phyloP scores from a whole-genome alignment of 2,329 filamentous ascomycete species.

The Cercospora beticola region DNA sequence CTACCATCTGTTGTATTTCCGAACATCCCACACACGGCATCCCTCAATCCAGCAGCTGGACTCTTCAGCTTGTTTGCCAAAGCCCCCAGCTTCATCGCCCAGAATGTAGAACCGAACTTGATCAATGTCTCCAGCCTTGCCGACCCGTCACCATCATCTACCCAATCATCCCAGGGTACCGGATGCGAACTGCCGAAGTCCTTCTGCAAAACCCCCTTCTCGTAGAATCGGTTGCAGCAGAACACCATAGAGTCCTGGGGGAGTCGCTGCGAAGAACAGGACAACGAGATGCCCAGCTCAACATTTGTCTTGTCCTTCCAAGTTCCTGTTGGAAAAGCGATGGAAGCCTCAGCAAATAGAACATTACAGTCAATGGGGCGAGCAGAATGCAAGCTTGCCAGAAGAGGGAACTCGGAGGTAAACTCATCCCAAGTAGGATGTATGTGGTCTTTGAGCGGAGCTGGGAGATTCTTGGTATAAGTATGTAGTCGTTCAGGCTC shows the following conservation, averaged over 20 bases:
- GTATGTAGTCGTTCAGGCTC: conserved; percentile 37
- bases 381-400: conserved; percentile 29
- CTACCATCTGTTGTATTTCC: too few relatives aligned
- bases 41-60: too few relatives aligned
- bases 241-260: conserved; percentile 23
- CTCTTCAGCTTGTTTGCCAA: conserved; percentile 30
- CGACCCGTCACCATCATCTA: conserved; percentile 19
- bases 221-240: conserved; percentile 32
- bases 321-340: conserved; percentile 43
- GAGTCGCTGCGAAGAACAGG: conserved; percentile 32
- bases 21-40: too few relatives aligned
- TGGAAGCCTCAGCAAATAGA: conserved; percentile 44
- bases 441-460: conserved; percentile 35
- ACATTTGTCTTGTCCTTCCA: conserved; percentile 38
- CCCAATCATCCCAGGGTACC: conserved; percentile 18
- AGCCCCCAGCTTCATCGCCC: conserved; percentile 41
- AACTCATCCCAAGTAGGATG: conserved; percentile 34
- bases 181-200: too few relatives aligned
- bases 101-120: conserved; percentile 48
- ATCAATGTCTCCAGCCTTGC: conserved; percentile 30
- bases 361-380: conserved; percentile 38
- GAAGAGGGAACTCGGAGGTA: conserved; percentile 34
- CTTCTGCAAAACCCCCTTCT: too few relatives aligned
- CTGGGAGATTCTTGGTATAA: conserved; percentile 40
- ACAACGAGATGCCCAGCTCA: conserved; percentile 36